phyloP scores from a whole-genome alignment of 2,329 filamentous ascomycete species.

The Pseudogymnoascus sp. region DNA sequence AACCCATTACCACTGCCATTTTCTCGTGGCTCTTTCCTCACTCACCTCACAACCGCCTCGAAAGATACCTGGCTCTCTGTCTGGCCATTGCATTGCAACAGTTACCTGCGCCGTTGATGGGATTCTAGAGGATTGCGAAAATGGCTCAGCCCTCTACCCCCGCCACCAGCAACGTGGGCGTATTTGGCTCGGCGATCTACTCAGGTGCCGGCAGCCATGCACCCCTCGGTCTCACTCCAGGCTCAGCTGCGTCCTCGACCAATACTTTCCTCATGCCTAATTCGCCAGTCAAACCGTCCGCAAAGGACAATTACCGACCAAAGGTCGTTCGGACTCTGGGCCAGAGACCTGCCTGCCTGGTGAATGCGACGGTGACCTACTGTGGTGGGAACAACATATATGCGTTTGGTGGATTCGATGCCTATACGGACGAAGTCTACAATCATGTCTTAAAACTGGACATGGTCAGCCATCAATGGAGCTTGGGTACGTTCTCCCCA shows the following conservation, averaged over 20 bases:
- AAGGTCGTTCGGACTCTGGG: constrained; percentile 73
- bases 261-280: constrained; percentile 90
- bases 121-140: constrained; percentile 10
- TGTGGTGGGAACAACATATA: constrained; percentile 97
- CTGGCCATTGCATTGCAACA: neutral
- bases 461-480: constrained; percentile 84
- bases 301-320: constrained; percentile 71
- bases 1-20: neutral
- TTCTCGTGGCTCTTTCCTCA: neutral
- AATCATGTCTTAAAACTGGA: constrained; percentile 93
- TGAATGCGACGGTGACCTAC: constrained; percentile 98
- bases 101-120: neutral
- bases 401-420: constrained; percentile 96
- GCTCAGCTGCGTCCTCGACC: constrained; percentile 50
- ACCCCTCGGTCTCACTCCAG: constrained; percentile 32
- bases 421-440: constrained; percentile 98
- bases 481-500: constrained; percentile 37
- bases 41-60: neutral
- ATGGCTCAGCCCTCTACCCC: constrained; percentile 43
- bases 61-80: neutral
- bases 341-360: constrained; percentile 82
- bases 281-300: constrained; percentile 62
- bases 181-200: constrained; percentile 39
- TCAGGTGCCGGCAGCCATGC: constrained; percentile 16
- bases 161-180: constrained; percentile 29